phyloP scores from a whole-genome alignment of 192 early-diverging fungal genomes.

The Borealophlyctis nickersoniae region DNA sequence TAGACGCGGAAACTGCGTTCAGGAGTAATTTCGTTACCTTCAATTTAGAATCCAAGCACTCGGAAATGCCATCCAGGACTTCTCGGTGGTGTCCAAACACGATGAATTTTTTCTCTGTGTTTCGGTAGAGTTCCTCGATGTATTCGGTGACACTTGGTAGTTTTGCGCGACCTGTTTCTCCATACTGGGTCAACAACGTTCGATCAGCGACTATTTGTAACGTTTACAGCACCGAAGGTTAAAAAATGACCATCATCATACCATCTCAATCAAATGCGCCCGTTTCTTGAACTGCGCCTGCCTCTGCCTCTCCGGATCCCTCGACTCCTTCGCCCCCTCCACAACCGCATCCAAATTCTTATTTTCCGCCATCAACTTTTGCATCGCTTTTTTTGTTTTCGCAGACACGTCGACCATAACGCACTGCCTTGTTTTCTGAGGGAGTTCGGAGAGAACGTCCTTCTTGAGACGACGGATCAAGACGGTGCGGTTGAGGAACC shows the following conservation, averaged over 20 bases:
- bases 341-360: slow-evolving; percentile 1
- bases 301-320: background rate
- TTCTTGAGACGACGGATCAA: slow-evolving; percentile 46
- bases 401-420: slow-evolving; percentile 24
- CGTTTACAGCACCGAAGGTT: too few species aligned
- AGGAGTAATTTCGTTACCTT: slow-evolving; percentile 17
- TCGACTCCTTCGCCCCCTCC: slow-evolving; percentile 2
- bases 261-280: slow-evolving; percentile 5
- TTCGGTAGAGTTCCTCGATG: slow-evolving; percentile 31
- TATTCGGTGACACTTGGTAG: slow-evolving; percentile 38
- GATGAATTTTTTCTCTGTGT: slow-evolving; percentile 41
- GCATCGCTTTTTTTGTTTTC: slow-evolving; percentile 13
- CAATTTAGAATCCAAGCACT: slow-evolving; percentile 8
- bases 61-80: slow-evolving; percentile 30
- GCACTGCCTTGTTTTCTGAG: slow-evolving; percentile 39
- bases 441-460: slow-evolving; percentile 42
- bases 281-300: background rate
- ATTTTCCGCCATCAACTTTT: slow-evolving; percentile 10
- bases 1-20: background rate
- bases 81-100: slow-evolving; percentile 48
- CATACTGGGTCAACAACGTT: slow-evolving; percentile 23
- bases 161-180: slow-evolving; percentile 38
- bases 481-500: slow-evolving; percentile 37
- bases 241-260: slow-evolving; percentile 3
- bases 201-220: too few species aligned